Percentiles rank a stretch among this genome's conserved stretches.
These are phyloP conservation scores for Saccharomyces kudriavzevii DNA, from an alignment of 805 yeast genomes.

Conservation along the genomic window DNA sequence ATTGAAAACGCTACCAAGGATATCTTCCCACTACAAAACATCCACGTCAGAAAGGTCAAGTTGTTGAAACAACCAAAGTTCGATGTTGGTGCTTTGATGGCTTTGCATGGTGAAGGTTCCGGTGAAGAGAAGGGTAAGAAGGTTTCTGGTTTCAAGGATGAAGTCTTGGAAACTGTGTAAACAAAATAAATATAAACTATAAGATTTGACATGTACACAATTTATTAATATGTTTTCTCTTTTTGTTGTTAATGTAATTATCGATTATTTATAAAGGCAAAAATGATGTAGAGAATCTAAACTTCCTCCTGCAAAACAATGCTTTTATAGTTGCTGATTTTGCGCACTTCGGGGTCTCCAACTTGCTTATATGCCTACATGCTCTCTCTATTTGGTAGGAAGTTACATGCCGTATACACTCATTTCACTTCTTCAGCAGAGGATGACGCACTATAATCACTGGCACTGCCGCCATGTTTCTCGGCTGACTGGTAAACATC, in stretches of 20 bases:
- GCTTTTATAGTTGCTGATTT: neutral
- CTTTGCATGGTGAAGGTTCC: slow-evolving; percentile 92
- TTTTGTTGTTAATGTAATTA: neutral
- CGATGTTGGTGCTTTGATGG: slow-evolving; percentile 90
- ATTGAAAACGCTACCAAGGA: slow-evolving; percentile 91
- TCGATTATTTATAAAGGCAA: neutral
- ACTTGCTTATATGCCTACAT: neutral
- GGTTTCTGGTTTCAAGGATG: slow-evolving; percentile 94
- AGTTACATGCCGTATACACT: neutral
- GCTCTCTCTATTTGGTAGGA: neutral
- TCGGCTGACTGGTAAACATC: slow-evolving; percentile 1
- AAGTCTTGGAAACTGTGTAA: slow-evolving; percentile 93
- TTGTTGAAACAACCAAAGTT: slow-evolving; percentile 96
- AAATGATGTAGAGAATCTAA: neutral
- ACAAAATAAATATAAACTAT: slow-evolving; percentile 8
- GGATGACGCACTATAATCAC: neutral
- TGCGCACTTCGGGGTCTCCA: too few species aligned
- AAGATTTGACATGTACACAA: slow-evolving; percentile 8
- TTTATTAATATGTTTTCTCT: slow-evolving; percentile 1
- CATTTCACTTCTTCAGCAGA: neutral
- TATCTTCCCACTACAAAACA: slow-evolving; percentile 96
- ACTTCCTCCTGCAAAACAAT: neutral
- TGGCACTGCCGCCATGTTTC: neutral
- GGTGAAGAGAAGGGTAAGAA: slow-evolving; percentile 95
- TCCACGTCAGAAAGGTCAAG: slow-evolving; percentile 97